phyloP scores from a whole-genome alignment of 1,284 basidiomycete species.

The Ceratobasidium sp. region DNA sequence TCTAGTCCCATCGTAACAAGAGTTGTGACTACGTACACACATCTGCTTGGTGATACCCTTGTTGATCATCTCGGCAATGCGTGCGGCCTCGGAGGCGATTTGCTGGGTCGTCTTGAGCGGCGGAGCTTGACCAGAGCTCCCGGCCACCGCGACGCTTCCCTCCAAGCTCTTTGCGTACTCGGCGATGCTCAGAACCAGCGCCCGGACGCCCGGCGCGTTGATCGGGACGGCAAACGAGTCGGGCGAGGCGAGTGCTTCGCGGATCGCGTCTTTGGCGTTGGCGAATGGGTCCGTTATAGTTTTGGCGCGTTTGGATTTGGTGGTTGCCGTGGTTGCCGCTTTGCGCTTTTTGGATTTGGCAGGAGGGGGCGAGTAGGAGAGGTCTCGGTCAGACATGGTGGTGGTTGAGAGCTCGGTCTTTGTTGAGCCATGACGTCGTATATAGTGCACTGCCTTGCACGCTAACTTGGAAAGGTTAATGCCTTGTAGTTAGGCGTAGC shows the following conservation, averaged over 20 bases:
- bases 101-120: conserved; percentile 11
- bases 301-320: conserved; percentile 5
- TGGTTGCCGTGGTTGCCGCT: not conserved
- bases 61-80: not conserved
- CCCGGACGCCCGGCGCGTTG: not conserved
- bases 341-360: conserved; percentile 11
- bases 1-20: too few relatives aligned
- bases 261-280: not conserved
- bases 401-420: not conserved
- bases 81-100: not conserved
- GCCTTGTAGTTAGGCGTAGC: too few relatives aligned
- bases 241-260: conserved; percentile 8
- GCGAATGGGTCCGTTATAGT: conserved; percentile 11
- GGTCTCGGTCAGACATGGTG: not conserved
- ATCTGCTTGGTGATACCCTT: conserved; percentile 15
- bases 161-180: conserved; percentile 33
- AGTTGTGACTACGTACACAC: not conserved
- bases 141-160: conserved; percentile 20
- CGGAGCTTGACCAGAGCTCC: conserved; percentile 7
- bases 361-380: conserved; percentile 4
- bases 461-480: too few relatives aligned
- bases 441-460: too few relatives aligned
- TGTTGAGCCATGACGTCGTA: too few relatives aligned
- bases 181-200: not conserved
- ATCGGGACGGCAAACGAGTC: conserved; percentile 5